These are phyloP conservation scores for Pyrenula aspistea DNA, from an alignment of 495 filamentous ascomycete species.

Conservation along the genomic window DNA sequence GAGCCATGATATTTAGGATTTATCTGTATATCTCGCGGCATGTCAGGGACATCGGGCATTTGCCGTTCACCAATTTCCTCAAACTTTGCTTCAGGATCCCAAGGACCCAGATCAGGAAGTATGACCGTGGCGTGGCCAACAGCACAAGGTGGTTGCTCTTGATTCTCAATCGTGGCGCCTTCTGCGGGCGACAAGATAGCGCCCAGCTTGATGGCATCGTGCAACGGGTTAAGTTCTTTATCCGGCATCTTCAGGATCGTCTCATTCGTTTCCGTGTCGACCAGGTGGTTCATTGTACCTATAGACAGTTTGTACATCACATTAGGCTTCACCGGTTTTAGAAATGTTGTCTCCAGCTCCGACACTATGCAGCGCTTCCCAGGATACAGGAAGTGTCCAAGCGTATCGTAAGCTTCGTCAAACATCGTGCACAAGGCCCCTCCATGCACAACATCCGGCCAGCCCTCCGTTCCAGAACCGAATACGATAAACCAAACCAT, in stretches of 20 bases:
- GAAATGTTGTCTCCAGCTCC: not conserved
- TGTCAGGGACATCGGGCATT: too few relatives aligned
- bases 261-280: not conserved
- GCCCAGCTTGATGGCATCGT: not conserved
- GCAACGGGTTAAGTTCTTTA: not conserved
- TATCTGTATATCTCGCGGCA: too few relatives aligned
- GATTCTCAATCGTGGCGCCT: too few relatives aligned
- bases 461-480: constrained; percentile 50
- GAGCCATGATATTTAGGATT: too few relatives aligned
- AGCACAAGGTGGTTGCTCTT: too few relatives aligned
- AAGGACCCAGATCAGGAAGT: too few relatives aligned
- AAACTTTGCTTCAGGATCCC: too few relatives aligned
- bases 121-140: too few relatives aligned
- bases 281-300: not conserved
- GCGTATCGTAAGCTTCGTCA: constrained; percentile 37
- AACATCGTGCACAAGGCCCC: constrained; percentile 60
- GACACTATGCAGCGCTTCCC: not conserved
- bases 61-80: too few relatives aligned
- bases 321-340: not conserved
- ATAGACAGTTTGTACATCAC: not conserved
- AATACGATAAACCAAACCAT: constrained; percentile 49
- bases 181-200: not conserved
- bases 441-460: constrained; percentile 70
- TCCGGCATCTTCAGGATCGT: not conserved
- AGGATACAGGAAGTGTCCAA: not conserved